Evolutionary conservation across 208 protist genomes (phyloP), one percentile per base, ranked within the genome.

Genomic region (Acanthamoeba lenticulata): DNA sequence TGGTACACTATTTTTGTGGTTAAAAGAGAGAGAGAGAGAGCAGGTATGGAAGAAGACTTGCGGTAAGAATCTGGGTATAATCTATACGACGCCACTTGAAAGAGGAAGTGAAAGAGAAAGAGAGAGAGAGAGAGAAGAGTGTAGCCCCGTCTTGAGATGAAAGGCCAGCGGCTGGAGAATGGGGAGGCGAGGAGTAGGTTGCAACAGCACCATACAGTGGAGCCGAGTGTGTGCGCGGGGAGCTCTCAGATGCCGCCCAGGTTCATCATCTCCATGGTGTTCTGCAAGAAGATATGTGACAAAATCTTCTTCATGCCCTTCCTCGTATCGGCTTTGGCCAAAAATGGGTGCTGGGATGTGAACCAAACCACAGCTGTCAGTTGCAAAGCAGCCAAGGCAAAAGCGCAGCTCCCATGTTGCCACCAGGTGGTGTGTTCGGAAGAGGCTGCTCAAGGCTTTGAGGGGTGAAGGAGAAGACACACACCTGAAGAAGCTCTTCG

Each of bases 251-350:
- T 91, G 65, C 90, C 90, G 40, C 90, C 90, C 38, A 93, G 67
- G 90, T 93, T 93, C 90, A 93, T 93, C 44, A 77, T 93, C 47
- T 93, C 90, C 67, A 93, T 93, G 47, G 90, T 94, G 34, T 60
- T 95, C 52, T 94, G 92, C 65, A 94, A 52, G 65, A 95, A 96
- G 13, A 96, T 95, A 45, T 90, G 85, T 62, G 88, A 90, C 47
- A 96, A 94, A 47, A 96, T 89, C 57, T 81, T 55, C 67, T 96
- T 96, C 95, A 96, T 96, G 65, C 77, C 86, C 49, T 93, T 94
- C 67, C 79, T 95, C n/a, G 95, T 81, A 32, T 94, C 89, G n/a
- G 74, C 67, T 67, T 92, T 86, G 13, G 57, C 79, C 79, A 96
- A 94, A 67, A 95, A 96, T 86, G 93, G 89, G 90, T 96, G 95